Percentiles rank a stretch among this genome's conserved stretches.
These are phyloP conservation scores for Toxicodendron radicans DNA, from an alignment of 345 rosid genomes.

Conservation along the genomic window DNA sequence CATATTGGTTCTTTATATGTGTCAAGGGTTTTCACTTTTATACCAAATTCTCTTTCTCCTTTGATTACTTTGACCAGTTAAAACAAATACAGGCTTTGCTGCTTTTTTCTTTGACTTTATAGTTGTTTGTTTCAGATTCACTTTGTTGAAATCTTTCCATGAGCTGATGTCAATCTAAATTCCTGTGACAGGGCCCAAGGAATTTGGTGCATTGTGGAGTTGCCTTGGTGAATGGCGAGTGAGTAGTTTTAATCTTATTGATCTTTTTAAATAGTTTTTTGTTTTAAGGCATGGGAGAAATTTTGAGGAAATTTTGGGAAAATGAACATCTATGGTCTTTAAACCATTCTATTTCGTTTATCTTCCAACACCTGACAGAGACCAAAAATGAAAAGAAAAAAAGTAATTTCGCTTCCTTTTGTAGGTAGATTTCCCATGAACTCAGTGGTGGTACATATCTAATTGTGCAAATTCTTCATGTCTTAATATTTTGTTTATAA, in stretches of 20 bases:
- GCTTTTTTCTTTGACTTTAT: background rate
- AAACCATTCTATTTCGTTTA: background rate
- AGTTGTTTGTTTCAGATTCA: background rate
- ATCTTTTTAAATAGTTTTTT: background rate
- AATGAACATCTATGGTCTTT: background rate
- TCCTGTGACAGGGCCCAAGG: conserved; percentile 47
- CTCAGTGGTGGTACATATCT: background rate
- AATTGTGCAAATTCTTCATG: background rate
- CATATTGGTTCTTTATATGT: background rate
- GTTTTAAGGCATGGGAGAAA: no score
- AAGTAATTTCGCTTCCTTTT: background rate
- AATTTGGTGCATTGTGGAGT: conserved; percentile 65
- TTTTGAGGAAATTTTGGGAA: background rate
- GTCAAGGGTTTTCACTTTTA: background rate
- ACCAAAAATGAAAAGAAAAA: background rate
- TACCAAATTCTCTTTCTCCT: background rate
- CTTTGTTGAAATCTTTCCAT: background rate
- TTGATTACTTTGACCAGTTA: conserved; percentile 3
- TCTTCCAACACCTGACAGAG: background rate
- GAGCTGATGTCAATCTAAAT: background rate
- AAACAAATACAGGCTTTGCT: background rate
- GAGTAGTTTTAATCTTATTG: conserved; percentile 20
- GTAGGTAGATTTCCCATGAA: background rate
- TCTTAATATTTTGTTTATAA: background rate
- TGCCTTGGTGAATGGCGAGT: conserved; percentile 74